Percentiles rank a stretch among this genome's conserved stretches.
These are phyloP conservation scores for Solanum commersonii DNA, from an alignment of 257 asterid species.

Conservation along the genomic window DNA sequence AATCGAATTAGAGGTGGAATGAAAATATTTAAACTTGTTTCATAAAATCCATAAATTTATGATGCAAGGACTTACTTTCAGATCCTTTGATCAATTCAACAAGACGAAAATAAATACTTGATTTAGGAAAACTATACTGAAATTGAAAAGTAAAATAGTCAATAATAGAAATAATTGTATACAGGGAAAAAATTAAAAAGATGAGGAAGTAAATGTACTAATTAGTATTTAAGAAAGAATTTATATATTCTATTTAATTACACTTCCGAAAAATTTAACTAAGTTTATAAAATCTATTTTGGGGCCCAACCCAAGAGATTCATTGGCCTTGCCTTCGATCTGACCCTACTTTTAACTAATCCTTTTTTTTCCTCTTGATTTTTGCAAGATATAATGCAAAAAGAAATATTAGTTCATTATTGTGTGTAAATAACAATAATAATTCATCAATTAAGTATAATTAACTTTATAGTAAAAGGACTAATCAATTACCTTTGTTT, in stretches of 20 bases:
- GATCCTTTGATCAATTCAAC: neutral
- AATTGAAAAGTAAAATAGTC: neutral
- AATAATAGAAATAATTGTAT: no score
- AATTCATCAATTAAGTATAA: neutral
- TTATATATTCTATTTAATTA: neutral
- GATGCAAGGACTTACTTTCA: neutral
- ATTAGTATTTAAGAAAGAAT: neutral
- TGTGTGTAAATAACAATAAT: neutral
- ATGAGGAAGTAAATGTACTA: neutral
- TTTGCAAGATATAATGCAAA: neutral
- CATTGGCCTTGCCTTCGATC: neutral
- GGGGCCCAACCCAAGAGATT: neutral
- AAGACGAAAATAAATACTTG: neutral
- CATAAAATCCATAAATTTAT: neutral
- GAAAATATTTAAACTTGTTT: neutral
- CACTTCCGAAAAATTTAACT: neutral
- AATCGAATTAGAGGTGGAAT: neutral
- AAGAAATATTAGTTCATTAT: neutral
- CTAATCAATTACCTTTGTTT: constrained; percentile 32
- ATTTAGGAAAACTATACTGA: neutral
- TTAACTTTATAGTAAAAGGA: neutral
- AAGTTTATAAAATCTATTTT: neutral
- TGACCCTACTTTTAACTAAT: neutral
- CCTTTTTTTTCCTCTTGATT: neutral
- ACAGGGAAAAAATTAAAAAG: neutral